Evolutionary conservation across 257 asterid species (phyloP), one percentile per base, ranked within the genome.

Genomic region (Plectranthus barbatus): DNA sequence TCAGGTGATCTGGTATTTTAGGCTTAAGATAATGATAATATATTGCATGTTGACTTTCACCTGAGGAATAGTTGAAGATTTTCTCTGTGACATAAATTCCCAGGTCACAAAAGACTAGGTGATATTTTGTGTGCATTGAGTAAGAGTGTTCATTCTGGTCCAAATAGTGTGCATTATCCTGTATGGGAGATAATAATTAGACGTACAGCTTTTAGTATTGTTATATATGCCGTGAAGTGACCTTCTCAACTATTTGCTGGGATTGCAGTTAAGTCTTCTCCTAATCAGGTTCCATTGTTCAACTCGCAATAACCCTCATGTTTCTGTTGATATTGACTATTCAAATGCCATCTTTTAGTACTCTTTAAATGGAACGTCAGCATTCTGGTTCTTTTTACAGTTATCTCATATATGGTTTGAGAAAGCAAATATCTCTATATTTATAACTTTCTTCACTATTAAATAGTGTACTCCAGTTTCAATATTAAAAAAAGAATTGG

Each of bases 1-100:
- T 79, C 97, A 93, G 96, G 97, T 93, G 65, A 69, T 47, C 40
- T 60, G 49, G 66, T 31, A 61, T 69, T 64, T 48, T 60, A 39
- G 53, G 57, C 57, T 73, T 49, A 20, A 46, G 56, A 48, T 44
- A 33, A 61, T 48, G 41, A 12, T 31, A 55, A 23, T 57, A 31
- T 50, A 39, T 66, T 64, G 23, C 15, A 36, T 65, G 56, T 23
- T 42, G 41, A 18, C 34, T 66, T 55, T 39, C 26, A 26, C 44
- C 51, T 31, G 11, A 56, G 55, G 57, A 58, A 65, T 53, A n/a
- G 68, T 61, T 12, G 59, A 34, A 46, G 24, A 47, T 48, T 56
- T 26, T 72, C 13, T 60, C 40, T 50, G 51, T 26, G 55, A 26
- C 12, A 23, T 33, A 40, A 24, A 59, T 60, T 49, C 33, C 59